These are phyloP conservation scores for Lactarius psammicola DNA, from an alignment of 768 basidiomycete genomes.

Conservation along the genomic window DNA sequence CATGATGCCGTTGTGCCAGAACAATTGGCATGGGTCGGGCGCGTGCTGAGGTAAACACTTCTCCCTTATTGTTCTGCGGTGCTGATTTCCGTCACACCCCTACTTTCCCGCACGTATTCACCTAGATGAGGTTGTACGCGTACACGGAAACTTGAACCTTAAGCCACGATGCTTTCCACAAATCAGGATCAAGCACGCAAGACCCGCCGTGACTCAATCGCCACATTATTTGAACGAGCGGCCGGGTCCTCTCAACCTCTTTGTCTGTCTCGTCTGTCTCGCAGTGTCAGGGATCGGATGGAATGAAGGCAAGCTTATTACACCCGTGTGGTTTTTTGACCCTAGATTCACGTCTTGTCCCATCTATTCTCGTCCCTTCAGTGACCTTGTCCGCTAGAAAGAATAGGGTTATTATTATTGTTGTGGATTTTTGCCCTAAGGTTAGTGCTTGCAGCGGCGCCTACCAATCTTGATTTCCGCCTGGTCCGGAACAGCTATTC, in stretches of 20 bases:
- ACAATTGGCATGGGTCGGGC: constrained; percentile 23
- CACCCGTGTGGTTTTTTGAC: constrained; percentile 7
- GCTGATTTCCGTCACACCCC: constrained; percentile 4
- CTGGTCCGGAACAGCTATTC: constrained; percentile 21
- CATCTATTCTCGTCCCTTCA: background rate
- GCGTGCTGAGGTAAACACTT: constrained; percentile 25
- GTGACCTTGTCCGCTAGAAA: constrained; percentile 16
- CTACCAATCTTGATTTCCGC: constrained; percentile 24
- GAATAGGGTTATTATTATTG: constrained; percentile 18
- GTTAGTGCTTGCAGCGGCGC: constrained; percentile 15
- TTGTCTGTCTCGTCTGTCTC: background rate
- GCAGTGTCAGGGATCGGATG: background rate
- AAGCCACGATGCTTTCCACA: background rate
- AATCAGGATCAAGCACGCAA: background rate
- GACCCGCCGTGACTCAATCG: constrained; percentile 3
- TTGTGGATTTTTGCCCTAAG: constrained; percentile 7
- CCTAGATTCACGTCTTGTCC: constrained; percentile 14
- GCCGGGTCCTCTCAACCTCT: background rate
- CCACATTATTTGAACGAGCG: background rate
- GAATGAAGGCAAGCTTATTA: constrained; percentile 4
- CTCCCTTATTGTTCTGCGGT: constrained; percentile 28
- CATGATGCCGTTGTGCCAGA: constrained; percentile 18
- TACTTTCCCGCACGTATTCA: background rate
- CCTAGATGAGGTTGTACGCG: background rate
- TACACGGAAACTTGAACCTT: constrained; percentile 4